Conservation (phyloP, 2,329 filamentous ascomycete species). For the Pyrenophora tritici-repentis region DNA sequence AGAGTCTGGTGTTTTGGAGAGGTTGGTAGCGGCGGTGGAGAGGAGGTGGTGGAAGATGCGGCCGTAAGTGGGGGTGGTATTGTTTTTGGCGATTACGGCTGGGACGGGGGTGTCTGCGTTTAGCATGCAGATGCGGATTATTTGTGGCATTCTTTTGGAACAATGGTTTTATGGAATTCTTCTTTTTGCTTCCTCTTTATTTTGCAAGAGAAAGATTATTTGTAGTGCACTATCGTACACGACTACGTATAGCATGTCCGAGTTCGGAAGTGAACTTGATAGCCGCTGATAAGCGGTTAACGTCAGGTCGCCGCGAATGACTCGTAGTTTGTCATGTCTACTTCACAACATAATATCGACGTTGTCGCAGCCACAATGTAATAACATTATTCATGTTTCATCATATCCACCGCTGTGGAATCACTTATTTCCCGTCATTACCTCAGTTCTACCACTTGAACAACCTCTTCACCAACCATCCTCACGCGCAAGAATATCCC, state of each 20-base stretch:
- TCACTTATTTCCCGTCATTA: too few relatives aligned
- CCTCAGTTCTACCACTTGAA: too few relatives aligned
- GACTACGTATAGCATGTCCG: background rate
- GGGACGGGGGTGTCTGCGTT: constrained; percentile 41
- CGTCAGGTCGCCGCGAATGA: too few relatives aligned
- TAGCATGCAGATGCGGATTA: constrained; percentile 31
- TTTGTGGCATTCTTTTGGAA: too few relatives aligned
- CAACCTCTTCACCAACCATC: constrained; percentile 16
- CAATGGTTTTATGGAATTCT: too few relatives aligned
- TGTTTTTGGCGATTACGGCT: constrained; percentile 20
- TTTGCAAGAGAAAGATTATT: constrained; percentile 11
- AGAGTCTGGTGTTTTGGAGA: background rate
- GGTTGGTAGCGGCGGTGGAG: constrained; percentile 16
- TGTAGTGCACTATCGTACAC: background rate
- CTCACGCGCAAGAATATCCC: constrained; percentile 54
- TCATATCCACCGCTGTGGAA: too few relatives aligned
- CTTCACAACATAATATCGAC: background rate
- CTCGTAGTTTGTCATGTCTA: too few relatives aligned
- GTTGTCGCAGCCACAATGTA: too few relatives aligned
- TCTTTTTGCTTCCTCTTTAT: background rate
- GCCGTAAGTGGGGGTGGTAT: constrained; percentile 33
- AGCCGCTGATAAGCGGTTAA: constrained; percentile 13
- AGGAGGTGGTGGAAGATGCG: constrained; percentile 38
- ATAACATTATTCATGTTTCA: too few relatives aligned
- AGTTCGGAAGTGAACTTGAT: constrained; percentile 9